Evolutionary conservation across 352 stramenopile species (phyloP).

Genomic region (Globisporangium ultimum): DNA sequence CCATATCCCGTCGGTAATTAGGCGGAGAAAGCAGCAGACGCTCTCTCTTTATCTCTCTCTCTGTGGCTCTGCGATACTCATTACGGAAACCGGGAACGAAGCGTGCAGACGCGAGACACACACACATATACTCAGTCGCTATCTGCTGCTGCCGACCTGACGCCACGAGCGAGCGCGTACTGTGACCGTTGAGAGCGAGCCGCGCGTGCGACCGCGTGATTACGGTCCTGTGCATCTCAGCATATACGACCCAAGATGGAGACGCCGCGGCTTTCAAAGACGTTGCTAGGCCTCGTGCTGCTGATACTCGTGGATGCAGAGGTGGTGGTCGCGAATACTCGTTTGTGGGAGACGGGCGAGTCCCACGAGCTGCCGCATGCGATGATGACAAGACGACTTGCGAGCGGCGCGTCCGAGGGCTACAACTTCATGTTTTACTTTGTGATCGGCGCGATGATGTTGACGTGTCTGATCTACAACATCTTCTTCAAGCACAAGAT

Average conservation of each 20-base stretch:
- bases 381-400: conserved; percentile 21
- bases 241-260: neutral
- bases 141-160: too few species aligned
- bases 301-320: neutral
- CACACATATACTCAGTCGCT: too few species aligned
- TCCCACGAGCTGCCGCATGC: neutral
- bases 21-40: neutral
- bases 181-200: too few species aligned
- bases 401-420: conserved; percentile 41
- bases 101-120: too few species aligned
- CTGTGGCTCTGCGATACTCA: too few species aligned
- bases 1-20: conserved; percentile 2
- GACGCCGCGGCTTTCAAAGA: neutral
- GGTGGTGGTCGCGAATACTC: neutral
- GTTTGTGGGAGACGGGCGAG: neutral
- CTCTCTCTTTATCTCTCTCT: too few species aligned
- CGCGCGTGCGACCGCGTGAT: too few species aligned
- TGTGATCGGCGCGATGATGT: conserved; percentile 83
- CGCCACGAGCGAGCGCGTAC: too few species aligned
- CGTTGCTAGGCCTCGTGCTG: neutral
- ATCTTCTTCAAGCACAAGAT: conserved; percentile 87
- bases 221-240: too few species aligned
- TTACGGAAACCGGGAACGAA: too few species aligned
- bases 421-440: conserved; percentile 91
- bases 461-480: conserved; percentile 87